These are phyloP conservation scores for Clonostachys solani DNA, from an alignment of 2,329 filamentous ascomycete genomes.

Conservation along the genomic window DNA sequence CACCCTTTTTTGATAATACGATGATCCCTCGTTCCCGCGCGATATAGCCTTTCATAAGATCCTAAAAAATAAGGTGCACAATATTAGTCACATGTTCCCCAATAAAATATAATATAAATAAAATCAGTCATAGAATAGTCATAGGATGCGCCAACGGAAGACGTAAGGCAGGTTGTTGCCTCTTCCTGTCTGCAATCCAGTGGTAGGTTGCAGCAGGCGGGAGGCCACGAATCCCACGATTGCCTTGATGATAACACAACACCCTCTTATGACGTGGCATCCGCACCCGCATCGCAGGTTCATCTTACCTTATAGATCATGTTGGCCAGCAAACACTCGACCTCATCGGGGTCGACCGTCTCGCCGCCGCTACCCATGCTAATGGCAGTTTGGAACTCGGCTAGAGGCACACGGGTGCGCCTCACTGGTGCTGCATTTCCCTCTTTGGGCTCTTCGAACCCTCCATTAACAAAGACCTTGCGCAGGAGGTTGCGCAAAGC, in stretches of 20 bases:
- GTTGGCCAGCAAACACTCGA: slow-evolving; percentile 91
- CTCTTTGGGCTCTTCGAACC: slow-evolving; percentile 74
- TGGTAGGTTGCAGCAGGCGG: too few relatives aligned
- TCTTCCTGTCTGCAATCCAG: too few relatives aligned
- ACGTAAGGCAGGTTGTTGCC: too few relatives aligned
- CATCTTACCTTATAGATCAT: slow-evolving; percentile 90
- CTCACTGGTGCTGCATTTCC: slow-evolving; percentile 57
- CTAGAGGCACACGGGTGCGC: slow-evolving; percentile 74
- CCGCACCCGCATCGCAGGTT: too few relatives aligned
- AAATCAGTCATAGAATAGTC: too few relatives aligned
- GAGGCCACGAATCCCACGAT: too few relatives aligned
- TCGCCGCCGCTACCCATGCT: slow-evolving; percentile 65
- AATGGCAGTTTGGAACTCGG: slow-evolving; percentile 82
- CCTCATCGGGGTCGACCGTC: slow-evolving; percentile 79
- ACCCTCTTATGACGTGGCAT: too few relatives aligned
- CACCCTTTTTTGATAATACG: slow-evolving; percentile 86
- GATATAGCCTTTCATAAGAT: slow-evolving; percentile 97
- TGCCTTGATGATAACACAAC: too few relatives aligned
- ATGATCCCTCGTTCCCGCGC: slow-evolving; percentile 85
- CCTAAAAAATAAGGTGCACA: slow-evolving; percentile 45
- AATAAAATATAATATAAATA: too few relatives aligned
- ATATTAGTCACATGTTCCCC: too few relatives aligned
- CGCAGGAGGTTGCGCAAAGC: slow-evolving; percentile 86
- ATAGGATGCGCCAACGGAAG: too few relatives aligned
- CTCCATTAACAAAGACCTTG: slow-evolving; percentile 83